A percentile compares a stretch with the other conserved stretches of the same genome.
These are phyloP conservation scores for Calocybe gambosa DNA, from an alignment of 1,284 basidiomycete species.

Conservation along the genomic window DNA sequence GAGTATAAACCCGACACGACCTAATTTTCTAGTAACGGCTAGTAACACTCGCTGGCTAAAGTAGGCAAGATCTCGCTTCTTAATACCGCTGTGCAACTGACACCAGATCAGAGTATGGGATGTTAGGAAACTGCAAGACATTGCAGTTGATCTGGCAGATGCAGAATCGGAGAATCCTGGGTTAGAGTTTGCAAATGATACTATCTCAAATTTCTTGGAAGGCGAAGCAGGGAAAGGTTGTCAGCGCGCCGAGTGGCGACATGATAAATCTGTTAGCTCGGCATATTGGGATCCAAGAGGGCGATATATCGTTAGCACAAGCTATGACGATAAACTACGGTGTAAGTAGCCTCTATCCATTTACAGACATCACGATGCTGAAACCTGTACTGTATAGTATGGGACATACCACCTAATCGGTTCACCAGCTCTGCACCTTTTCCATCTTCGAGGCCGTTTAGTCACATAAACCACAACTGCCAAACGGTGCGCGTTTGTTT, in stretches of 20 bases:
- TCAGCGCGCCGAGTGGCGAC: conserved; percentile 57
- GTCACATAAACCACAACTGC: conserved; percentile 61
- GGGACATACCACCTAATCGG: conserved; percentile 52
- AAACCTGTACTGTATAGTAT: conserved; percentile 41
- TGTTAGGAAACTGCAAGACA: conserved; percentile 49
- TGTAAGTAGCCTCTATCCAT: conserved; percentile 36
- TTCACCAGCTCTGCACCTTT: conserved; percentile 43
- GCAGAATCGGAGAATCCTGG: conserved; percentile 17
- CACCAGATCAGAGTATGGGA: conserved; percentile 65
- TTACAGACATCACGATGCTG: not conserved
- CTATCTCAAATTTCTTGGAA: conserved; percentile 40
- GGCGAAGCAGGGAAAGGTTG: conserved; percentile 46
- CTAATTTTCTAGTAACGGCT: conserved; percentile 61
- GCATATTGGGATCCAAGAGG: conserved; percentile 80
- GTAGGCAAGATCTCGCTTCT: conserved; percentile 32
- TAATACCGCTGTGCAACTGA: not conserved
- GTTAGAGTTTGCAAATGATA: conserved; percentile 44
- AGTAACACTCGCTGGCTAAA: conserved; percentile 66
- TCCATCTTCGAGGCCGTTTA: conserved; percentile 55
- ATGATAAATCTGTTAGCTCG: conserved; percentile 71
- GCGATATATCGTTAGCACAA: conserved; percentile 69
- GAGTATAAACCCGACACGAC: conserved; percentile 67
- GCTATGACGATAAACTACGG: conserved; percentile 70
- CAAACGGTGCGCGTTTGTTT: conserved; percentile 52
- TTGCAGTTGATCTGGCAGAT: conserved; percentile 29